Evolutionary conservation across 495 filamentous ascomycete species (phyloP).

Genomic region (Endocarpon pusillum): DNA sequence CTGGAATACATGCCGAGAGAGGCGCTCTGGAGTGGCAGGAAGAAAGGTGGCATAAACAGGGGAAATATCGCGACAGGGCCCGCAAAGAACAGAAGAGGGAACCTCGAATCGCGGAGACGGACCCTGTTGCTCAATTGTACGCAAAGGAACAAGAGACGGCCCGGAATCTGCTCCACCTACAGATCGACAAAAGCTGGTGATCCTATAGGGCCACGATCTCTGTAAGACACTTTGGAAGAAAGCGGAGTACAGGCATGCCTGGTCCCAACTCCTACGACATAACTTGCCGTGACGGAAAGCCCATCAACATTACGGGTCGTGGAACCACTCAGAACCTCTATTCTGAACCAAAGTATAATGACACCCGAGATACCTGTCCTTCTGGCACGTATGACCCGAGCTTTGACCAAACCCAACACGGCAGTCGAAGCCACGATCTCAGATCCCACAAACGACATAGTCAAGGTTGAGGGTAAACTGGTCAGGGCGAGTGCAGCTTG

Average conservation of each 20-base stretch:
- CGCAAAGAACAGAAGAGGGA: constrained; percentile 32
- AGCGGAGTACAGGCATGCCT: no score
- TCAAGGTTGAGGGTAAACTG: constrained; percentile 27
- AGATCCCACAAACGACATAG: constrained; percentile 39
- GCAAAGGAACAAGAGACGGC: no score
- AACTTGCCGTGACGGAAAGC: constrained; percentile 37
- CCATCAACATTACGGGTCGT: constrained; percentile 28
- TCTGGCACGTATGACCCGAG: constrained; percentile 29
- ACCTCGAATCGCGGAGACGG: constrained; percentile 22
- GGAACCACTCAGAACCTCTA: constrained; percentile 34
- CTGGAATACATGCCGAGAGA: constrained; percentile 29
- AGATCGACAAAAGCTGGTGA: no score
- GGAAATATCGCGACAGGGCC: constrained; percentile 44
- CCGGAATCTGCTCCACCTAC: no score
- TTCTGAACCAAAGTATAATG: constrained; percentile 26
- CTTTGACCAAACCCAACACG: constrained; percentile 30
- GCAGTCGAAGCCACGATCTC: constrained; percentile 30
- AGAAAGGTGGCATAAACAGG: constrained; percentile 42
- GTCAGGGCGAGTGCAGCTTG: constrained; percentile 34
- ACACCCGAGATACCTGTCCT: constrained; percentile 28
- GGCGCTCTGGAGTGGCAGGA: constrained; percentile 32
- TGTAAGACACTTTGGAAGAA: constrained; percentile 1
- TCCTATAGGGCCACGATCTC: no score
- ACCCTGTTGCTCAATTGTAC: no score
- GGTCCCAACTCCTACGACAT: constrained; percentile 35